These are phyloP conservation scores for Suillus luteus DNA, from an alignment of 768 basidiomycete species.

Conservation along the genomic window DNA sequence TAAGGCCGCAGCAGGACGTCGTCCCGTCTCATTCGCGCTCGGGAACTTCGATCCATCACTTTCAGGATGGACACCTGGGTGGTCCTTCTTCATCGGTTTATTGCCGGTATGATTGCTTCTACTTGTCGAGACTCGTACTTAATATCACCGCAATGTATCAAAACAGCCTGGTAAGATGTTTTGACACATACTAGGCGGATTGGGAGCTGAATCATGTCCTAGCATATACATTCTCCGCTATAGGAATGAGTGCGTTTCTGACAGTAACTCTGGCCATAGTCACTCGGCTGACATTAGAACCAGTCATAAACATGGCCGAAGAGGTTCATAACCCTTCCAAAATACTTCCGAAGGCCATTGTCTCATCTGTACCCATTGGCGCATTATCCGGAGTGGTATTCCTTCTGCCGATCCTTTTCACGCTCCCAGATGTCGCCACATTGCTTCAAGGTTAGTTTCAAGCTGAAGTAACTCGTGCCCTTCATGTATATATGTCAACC, in stretches of 20 bases:
- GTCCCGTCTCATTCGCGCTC: constrained; percentile 56
- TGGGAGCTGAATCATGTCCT: constrained; percentile 19
- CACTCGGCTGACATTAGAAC: constrained; percentile 9
- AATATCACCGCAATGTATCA: constrained; percentile 2
- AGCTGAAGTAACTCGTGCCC: constrained; percentile 1
- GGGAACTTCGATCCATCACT: constrained; percentile 59
- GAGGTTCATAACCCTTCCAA: constrained; percentile 60
- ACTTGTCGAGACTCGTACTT: not conserved
- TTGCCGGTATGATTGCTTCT: constrained; percentile 43
- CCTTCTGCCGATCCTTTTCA: constrained; percentile 65
- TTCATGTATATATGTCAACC: constrained; percentile 12
- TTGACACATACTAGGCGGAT: constrained; percentile 3
- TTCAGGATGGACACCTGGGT: constrained; percentile 69
- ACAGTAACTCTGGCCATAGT: constrained; percentile 2
- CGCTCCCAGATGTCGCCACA: constrained; percentile 56
- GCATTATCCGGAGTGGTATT: constrained; percentile 53
- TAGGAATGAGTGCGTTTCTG: constrained; percentile 56
- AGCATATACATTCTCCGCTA: constrained; percentile 59
- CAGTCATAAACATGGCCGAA: constrained; percentile 68
- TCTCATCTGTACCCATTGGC: constrained; percentile 55
- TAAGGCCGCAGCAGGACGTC: constrained; percentile 57
- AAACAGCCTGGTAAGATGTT: constrained; percentile 31
- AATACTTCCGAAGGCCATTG: constrained; percentile 57
- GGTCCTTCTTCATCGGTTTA: constrained; percentile 69
- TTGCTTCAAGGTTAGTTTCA: constrained; percentile 48